Evolutionary conservation across 768 basidiomycete species (phyloP).

Genomic region (Auriculariales sp.): DNA sequence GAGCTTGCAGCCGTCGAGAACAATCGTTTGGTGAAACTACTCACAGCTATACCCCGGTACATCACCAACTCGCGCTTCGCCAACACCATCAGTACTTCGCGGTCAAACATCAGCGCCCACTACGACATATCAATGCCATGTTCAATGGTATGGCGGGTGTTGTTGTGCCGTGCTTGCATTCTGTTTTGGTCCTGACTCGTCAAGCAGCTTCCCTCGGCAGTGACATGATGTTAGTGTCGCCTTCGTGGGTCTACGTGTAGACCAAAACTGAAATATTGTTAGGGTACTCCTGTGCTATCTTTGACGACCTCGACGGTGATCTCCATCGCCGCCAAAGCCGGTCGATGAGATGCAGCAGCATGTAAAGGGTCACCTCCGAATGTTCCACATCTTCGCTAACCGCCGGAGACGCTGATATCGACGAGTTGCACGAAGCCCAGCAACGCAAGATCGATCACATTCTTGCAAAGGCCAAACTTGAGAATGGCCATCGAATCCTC

Average conservation of each 20-base stretch:
- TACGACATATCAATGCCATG: constrained; percentile 89
- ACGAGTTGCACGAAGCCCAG: constrained; percentile 35
- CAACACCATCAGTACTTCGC: constrained; percentile 49
- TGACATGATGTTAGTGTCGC: constrained; percentile 89
- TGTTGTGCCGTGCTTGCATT: too few species aligned
- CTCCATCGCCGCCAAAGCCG: too few species aligned
- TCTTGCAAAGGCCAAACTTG: constrained; percentile 48
- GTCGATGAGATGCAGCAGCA: too few species aligned
- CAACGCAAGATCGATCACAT: constrained; percentile 50
- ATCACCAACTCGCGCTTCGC: constrained; percentile 46
- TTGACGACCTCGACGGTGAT: constrained; percentile 68
- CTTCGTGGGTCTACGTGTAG: too few species aligned
- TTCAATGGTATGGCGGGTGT: too few species aligned
- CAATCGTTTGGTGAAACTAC: constrained; percentile 31
- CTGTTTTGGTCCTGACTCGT: too few species aligned
- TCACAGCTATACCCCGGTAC: constrained; percentile 33
- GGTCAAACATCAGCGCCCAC: constrained; percentile 63
- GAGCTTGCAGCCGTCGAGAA: constrained; percentile 36
- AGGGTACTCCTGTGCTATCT: constrained; percentile 78
- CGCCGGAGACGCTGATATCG: constrained; percentile 11
- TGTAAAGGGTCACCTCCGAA: too few species aligned
- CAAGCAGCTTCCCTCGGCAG: constrained; percentile 64
- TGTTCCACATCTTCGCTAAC: constrained; percentile 11
- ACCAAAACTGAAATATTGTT: too few species aligned
- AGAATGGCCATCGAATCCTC: constrained; percentile 39